A percentile compares a stretch with the other conserved stretches of the same genome.
Conservation (phyloP, 108 stramenopile species). For the Nitzschia palea region DNA sequence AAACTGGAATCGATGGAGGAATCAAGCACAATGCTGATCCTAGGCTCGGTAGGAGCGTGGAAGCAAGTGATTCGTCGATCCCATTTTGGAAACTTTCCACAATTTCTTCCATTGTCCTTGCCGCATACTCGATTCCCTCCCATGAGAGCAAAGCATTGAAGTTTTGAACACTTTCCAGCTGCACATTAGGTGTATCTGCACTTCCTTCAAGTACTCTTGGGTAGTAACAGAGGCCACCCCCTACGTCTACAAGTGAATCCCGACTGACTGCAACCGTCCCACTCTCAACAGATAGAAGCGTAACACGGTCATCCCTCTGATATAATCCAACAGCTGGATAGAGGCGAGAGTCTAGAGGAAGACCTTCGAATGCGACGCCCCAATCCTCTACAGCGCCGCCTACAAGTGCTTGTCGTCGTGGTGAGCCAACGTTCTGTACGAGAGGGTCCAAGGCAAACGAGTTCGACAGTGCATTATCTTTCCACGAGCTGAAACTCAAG, state of each 20-base stretch:
- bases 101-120: conserved; percentile 29
- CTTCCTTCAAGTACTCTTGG: conserved; percentile 11
- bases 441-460: conserved; percentile 46
- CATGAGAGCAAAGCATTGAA: conserved; percentile 51
- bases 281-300: conserved; percentile 62
- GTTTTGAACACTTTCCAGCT: conserved; percentile 30
- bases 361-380: conserved; percentile 86
- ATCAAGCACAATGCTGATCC: conserved; percentile 61
- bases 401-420: conserved; percentile 23
- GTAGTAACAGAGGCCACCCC: conserved; percentile 56
- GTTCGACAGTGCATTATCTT: conserved; percentile 38
- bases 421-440: conserved; percentile 30
- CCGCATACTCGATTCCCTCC: conserved; percentile 57
- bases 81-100: conserved; percentile 9
- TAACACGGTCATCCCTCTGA: conserved; percentile 78
- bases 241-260: conserved; percentile 19
- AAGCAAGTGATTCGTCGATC: conserved; percentile 23
- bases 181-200: neutral
- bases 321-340: conserved; percentile 88
- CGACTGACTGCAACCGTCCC: conserved; percentile 5
- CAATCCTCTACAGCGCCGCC: conserved; percentile 73
- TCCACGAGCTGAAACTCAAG: conserved; percentile 79
- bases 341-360: conserved; percentile 73
- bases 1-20: conserved; percentile 68
- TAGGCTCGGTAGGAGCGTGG: conserved; percentile 54